A percentile compares a stretch with the other conserved stretches of the same genome.
Conservation (phyloP, 345 rosid species). For the Arabidopsis thaliana region TAIR10.1 NC_003074.8:15569501-15570000, state of each 20-base stretch:
- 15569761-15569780: not conserved
- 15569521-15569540: conserved; percentile 29
- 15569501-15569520: not conserved
- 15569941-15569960: too few relatives aligned
- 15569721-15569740: conserved; percentile 50
- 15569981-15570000: not conserved
- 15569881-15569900: too few relatives aligned
- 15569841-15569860: too few relatives aligned
- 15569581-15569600: conserved; percentile 69
- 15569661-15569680: conserved; percentile 67
- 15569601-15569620: conserved; percentile 81
- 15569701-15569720: conserved; percentile 53
- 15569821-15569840: too few relatives aligned
- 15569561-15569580: conserved; percentile 69
- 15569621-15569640: conserved; percentile 73
- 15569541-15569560: conserved; percentile 61
- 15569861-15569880: too few relatives aligned
- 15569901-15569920: too few relatives aligned
- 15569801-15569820: too few relatives aligned
- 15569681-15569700: conserved; percentile 57
- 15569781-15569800: too few relatives aligned
- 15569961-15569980: too few relatives aligned
- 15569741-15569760: conserved; percentile 3
- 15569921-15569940: too few relatives aligned
- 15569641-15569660: conserved; percentile 65